Conservation (phyloP, 352 stramenopile genomes). For the Phytophthora sp. region DNA sequence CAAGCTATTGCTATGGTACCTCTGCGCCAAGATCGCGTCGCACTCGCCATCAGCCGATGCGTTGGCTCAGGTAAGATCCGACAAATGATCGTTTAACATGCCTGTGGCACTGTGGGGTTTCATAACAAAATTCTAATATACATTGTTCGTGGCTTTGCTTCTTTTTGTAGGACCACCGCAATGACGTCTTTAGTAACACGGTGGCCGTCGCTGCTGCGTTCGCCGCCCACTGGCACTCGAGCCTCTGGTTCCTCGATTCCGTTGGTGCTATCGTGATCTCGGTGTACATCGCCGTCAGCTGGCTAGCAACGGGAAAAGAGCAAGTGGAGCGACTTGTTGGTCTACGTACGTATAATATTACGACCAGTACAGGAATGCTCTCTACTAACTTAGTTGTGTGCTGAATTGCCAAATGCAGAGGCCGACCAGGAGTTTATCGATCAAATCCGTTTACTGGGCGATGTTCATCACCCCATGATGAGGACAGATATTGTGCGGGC, state of each 20-base stretch:
- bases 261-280: constrained; percentile 95
- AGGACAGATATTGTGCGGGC: constrained; percentile 93
- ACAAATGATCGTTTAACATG: constrained; percentile 14
- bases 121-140: constrained; percentile 2
- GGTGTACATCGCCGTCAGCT: constrained; percentile 96
- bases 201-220: constrained; percentile 89
- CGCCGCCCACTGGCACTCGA: constrained; percentile 60
- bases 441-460: constrained; percentile 88
- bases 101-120: no score
- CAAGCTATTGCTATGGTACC: constrained; percentile 85
- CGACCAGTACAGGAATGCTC: background rate
- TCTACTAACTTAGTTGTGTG: constrained; percentile 4
- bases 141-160: background rate
- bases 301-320: constrained; percentile 95
- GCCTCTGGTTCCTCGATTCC: constrained; percentile 94
- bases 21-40: constrained; percentile 72
- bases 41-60: constrained; percentile 77
- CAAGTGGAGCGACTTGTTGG: constrained; percentile 93
- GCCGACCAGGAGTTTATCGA: constrained; percentile 94
- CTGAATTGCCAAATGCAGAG: constrained; percentile 46
- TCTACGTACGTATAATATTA: constrained; percentile 61
- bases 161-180: constrained; percentile 96
- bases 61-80: constrained; percentile 61
- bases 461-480: constrained; percentile 89
- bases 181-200: constrained; percentile 95